phyloP scores from a whole-genome alignment of 176 grass and related monocot genomes.

The Microstegium vimineum region DNA sequence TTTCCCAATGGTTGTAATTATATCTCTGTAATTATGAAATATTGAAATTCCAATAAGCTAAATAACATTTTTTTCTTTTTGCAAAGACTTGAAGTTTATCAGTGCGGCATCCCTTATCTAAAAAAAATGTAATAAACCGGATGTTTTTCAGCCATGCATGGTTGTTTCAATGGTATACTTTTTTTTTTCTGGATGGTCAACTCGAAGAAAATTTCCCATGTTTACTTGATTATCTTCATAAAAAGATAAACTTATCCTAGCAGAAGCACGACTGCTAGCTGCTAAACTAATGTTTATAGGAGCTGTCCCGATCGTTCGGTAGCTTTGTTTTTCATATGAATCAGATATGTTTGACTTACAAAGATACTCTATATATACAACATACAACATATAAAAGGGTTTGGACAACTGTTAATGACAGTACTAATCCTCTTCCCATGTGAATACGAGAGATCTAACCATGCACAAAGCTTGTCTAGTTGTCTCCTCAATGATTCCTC shows the following conservation, averaged over 20 bases:
- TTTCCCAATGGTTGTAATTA: not conserved
- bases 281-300: conserved; percentile 7
- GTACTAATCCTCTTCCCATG: conserved; percentile 39
- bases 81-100: not conserved
- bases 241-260: not conserved
- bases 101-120: not conserved
- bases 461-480: conserved; percentile 25
- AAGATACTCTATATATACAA: conserved; percentile 13
- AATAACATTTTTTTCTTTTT: not conserved
- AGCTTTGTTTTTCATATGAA: conserved; percentile 41
- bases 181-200: not conserved
- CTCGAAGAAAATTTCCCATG: not conserved
- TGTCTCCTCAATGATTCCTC: conserved; percentile 50
- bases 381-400: not conserved
- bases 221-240: not conserved
- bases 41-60: not conserved
- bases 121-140: not conserved
- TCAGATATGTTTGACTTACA: conserved; percentile 40
- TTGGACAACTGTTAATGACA: conserved; percentile 45
- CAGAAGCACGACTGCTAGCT: not conserved
- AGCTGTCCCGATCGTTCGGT: conserved; percentile 27
- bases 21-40: not conserved
- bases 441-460: conserved; percentile 46
- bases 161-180: no score
- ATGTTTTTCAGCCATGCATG: not conserved